These are phyloP conservation scores for Ophiostoma novo-ulmi DNA, from an alignment of 2,329 filamentous ascomycete species.

Conservation along the genomic window DNA sequence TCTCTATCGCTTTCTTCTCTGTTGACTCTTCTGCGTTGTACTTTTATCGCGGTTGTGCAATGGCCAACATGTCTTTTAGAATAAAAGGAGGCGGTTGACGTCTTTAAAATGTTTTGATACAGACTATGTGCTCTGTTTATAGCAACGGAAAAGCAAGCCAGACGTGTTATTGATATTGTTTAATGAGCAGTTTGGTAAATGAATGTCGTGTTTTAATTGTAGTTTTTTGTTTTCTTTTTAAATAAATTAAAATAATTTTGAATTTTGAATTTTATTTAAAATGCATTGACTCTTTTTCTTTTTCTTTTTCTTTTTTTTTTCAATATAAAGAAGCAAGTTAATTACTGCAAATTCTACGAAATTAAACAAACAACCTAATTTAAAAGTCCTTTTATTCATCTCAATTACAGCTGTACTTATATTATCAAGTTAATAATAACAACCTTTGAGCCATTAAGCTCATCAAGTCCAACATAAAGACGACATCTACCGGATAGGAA, in stretches of 20 bases:
- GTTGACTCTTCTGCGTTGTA: neutral
- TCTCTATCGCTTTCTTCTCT: neutral
- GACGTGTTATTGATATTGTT: neutral
- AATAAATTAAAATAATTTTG: neutral
- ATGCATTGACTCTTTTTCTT: neutral
- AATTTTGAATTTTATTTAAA: too few species aligned
- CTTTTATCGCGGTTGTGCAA: neutral
- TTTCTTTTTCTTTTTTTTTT: neutral
- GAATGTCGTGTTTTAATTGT: too few species aligned
- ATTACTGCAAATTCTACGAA: too few species aligned
- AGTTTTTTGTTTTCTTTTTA: neutral
- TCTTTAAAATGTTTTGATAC: conserved; percentile 11
- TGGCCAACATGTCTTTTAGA: neutral
- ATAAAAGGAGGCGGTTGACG: conserved; percentile 1
- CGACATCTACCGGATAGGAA: neutral
- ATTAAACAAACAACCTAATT: too few species aligned
- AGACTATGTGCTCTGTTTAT: conserved; percentile 4
- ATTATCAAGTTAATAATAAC: too few species aligned
- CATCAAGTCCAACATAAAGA: too few species aligned
- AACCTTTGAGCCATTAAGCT: too few species aligned
- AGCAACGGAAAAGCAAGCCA: conserved; percentile 12
- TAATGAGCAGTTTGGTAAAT: too few species aligned
- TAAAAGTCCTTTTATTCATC: too few species aligned
- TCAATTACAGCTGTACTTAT: too few species aligned
- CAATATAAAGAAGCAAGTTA: too few species aligned